Conservation (phyloP, 1,284 basidiomycete genomes). For the Austropuccinia psidii region DNA sequence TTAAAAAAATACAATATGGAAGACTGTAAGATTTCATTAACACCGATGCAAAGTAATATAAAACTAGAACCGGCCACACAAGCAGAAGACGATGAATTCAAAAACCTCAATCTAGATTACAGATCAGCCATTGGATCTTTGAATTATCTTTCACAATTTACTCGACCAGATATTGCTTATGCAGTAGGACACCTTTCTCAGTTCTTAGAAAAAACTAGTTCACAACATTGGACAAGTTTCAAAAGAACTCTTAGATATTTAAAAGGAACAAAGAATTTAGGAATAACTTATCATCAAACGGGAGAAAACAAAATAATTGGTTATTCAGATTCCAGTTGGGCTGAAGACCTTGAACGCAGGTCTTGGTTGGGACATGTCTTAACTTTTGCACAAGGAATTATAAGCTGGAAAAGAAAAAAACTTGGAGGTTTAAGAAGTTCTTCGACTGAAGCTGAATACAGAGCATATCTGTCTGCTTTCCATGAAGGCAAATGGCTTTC, state of each 20-base stretch:
- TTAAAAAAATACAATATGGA: slow-evolving; percentile 9
- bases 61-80: slow-evolving; percentile 14
- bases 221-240: slow-evolving; percentile 13
- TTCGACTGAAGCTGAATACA: slow-evolving; percentile 17
- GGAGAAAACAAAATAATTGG: not conserved
- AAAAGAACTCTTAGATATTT: slow-evolving; percentile 24
- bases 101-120: not conserved
- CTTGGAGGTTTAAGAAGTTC: slow-evolving; percentile 15
- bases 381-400: too few species aligned
- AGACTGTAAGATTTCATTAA: slow-evolving; percentile 8
- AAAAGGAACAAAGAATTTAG: slow-evolving; percentile 20
- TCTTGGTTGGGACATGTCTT: too few species aligned
- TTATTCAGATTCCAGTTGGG: slow-evolving; percentile 23
- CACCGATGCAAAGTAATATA: slow-evolving; percentile 29
- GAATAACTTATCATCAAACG: not conserved
- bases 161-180: slow-evolving; percentile 31
- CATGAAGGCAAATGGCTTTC: slow-evolving; percentile 25
- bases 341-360: too few species aligned
- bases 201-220: slow-evolving; percentile 15
- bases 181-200: slow-evolving; percentile 22
- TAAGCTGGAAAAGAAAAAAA: slow-evolving; percentile 11
- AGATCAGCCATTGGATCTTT: slow-evolving; percentile 24
- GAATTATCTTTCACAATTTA: slow-evolving; percentile 25
- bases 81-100: slow-evolving; percentile 17
- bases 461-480: not conserved